Base-by-base conservation (phyloP, 1,139 yeast species). In the Candida sojae region DNA sequence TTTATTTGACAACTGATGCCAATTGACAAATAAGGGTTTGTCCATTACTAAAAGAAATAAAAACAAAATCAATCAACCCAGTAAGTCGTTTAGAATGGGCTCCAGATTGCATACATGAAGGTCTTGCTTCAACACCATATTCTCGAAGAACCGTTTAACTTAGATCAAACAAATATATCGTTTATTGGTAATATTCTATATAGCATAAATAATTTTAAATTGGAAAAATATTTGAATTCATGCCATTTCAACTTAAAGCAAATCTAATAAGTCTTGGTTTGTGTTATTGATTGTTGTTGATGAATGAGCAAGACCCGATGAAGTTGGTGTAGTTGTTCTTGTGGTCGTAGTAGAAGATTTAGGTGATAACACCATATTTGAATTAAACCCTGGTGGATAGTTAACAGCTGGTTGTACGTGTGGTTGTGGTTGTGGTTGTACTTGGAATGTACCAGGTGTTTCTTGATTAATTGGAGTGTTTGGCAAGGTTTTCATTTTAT, bases 381-480 rank as follows among this genome's bases (percentile, higher is more conserved):
- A 54, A 43, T 61, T 55, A 51, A 67, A 69, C 0, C 73, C 73
- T 1, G 74, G 74, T 2, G 73, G 73, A 44, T 58, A 53, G 26
- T 46, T 52, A 13, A 36, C 45, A 6, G 35, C 28, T 58, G 32
- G 53, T 54, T 38, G 41, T 36, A 29, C 30, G 23, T 17, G 39
- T 10, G 23, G 3, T 11, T 36, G 39, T 36, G 39, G 25, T 7
- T 23, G 13, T 11, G 42, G 31, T 23, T 10, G 44, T 13, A 3
- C 21, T 21, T 26, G 12, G n/a, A 33, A 29, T 30, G 39, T 47
- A 39, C 3, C 21, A 30, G 40, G 26, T 8, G 17, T n/a, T 7
- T 6, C 25, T 36, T 39, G 42, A 28, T 13, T 42, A 25, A 42
- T 37, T 13, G 56, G 53, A 3, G 52, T 39, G n/a, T 28, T 44